These are phyloP conservation scores for Penicillium bovifimosum DNA, from an alignment of 495 filamentous ascomycete species.

Conservation along the genomic window DNA sequence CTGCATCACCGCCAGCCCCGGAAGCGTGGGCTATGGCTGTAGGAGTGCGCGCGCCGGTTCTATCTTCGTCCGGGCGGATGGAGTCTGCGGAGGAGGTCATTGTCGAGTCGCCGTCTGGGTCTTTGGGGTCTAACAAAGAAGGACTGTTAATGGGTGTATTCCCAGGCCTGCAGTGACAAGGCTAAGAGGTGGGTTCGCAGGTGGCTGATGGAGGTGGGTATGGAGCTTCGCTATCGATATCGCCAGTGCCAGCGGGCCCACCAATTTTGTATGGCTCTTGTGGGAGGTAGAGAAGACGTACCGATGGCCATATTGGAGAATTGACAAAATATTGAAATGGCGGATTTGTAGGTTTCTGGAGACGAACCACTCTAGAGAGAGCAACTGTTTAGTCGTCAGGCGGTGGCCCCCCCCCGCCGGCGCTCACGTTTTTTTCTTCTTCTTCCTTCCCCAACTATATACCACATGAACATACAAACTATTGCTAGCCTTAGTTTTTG, in stretches of 20 bases:
- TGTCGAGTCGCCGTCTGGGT: slow-evolving; percentile 52
- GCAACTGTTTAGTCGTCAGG: slow-evolving; percentile 11
- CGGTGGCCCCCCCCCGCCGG: slow-evolving; percentile 24
- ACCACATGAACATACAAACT: slow-evolving; percentile 11
- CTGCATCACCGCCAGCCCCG: slow-evolving; percentile 16
- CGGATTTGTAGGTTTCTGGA: not conserved
- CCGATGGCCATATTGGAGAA: slow-evolving; percentile 19
- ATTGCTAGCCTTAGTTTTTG: slow-evolving; percentile 1
- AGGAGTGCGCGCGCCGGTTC: slow-evolving; percentile 33
- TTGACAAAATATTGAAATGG: not conserved
- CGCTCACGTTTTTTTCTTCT: slow-evolving; percentile 25
- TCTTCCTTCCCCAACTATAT: slow-evolving; percentile 11
- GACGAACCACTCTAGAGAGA: slow-evolving; percentile 12
- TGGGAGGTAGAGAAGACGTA: slow-evolving; percentile 8
- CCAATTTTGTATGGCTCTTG: not conserved
- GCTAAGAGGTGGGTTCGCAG: not conserved
- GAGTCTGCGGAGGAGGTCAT: slow-evolving; percentile 52
- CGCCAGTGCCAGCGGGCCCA: slow-evolving; percentile 1
- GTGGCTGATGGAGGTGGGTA: not conserved
- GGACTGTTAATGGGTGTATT: not conserved
- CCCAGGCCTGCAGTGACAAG: not conserved
- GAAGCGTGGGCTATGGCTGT: slow-evolving; percentile 21
- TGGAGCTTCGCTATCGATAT: slow-evolving; percentile 8
- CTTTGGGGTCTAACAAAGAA: slow-evolving; percentile 22
- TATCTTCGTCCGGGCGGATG: slow-evolving; percentile 29